phyloP scores from a whole-genome alignment of 192 early-diverging fungal species.

The Backusella morwellensis region DNA sequence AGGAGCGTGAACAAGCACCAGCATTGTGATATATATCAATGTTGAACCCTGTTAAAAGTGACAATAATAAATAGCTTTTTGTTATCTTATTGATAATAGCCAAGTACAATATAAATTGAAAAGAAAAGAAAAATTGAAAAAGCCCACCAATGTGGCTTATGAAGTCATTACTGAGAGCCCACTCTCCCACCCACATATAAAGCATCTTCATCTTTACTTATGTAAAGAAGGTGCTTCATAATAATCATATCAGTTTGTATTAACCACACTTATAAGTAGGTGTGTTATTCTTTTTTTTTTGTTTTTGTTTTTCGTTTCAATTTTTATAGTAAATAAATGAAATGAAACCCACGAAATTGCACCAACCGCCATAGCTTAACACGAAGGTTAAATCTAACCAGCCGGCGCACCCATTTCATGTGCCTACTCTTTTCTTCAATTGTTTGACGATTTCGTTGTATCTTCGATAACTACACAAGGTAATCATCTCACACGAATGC shows the following conservation, averaged over 20 bases:
- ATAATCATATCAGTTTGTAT: neutral
- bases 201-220: too few species aligned
- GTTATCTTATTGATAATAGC: neutral
- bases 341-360: conserved; percentile 29
- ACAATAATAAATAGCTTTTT: neutral
- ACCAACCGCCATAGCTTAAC: conserved; percentile 13
- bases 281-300: neutral
- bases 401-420: conserved; percentile 28
- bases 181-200: too few species aligned
- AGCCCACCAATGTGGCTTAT: too few species aligned
- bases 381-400: conserved; percentile 19
- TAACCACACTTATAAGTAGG: neutral
- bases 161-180: too few species aligned
- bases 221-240: too few species aligned
- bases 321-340: neutral
- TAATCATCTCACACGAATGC: conserved; percentile 36
- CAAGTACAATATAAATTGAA: too few species aligned
- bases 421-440: conserved; percentile 26
- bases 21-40: neutral
- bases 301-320: neutral
- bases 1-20: neutral
- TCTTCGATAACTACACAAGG: conserved; percentile 26
- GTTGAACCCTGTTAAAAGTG: neutral
- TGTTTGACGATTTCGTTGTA: conserved; percentile 36
- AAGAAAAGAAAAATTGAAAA: too few species aligned